Conservation (phyloP, 441 rosid genomes). For the Corymbia citriodora region DNA sequence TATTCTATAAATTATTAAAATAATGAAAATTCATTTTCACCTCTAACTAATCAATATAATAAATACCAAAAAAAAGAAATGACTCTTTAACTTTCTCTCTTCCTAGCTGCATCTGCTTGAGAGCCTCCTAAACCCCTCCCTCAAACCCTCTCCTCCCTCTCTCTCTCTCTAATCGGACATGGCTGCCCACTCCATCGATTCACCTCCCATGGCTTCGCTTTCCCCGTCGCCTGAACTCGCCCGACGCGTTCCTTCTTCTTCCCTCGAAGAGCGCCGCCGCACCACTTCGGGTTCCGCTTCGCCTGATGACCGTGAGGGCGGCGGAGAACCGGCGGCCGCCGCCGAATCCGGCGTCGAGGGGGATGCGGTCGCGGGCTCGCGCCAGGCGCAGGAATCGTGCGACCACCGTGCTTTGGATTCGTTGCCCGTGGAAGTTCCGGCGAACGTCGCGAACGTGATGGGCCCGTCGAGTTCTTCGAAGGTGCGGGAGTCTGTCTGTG, state of each 20-base stretch:
- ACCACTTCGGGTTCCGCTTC: not conserved
- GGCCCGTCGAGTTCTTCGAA: not conserved
- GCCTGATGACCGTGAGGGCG: not conserved
- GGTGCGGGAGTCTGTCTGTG: not conserved
- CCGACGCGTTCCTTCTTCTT: not conserved
- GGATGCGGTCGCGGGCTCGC: not conserved
- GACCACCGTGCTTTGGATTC: not conserved
- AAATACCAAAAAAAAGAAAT: not conserved
- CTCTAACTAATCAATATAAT: not conserved
- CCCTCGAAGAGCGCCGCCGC: not conserved
- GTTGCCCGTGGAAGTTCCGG: not conserved
- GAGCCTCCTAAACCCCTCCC: not conserved
- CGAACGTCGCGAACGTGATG: not conserved
- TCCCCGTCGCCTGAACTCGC: not conserved
- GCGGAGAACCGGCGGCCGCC: not conserved
- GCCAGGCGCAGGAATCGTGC: not conserved
- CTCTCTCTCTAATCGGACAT: not conserved
- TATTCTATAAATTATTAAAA: not conserved
- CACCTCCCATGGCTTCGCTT: not conserved
- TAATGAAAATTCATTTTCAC: not conserved
- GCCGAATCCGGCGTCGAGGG: not conserved
- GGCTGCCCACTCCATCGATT: not conserved
- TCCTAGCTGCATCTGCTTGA: not conserved
- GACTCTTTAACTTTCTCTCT: not conserved
- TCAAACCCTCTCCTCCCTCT: not conserved